A percentile compares a stretch with the other conserved stretches of the same genome.
Conservation (phyloP, 345 rosid genomes). For the Populus pruinosa region DNA sequence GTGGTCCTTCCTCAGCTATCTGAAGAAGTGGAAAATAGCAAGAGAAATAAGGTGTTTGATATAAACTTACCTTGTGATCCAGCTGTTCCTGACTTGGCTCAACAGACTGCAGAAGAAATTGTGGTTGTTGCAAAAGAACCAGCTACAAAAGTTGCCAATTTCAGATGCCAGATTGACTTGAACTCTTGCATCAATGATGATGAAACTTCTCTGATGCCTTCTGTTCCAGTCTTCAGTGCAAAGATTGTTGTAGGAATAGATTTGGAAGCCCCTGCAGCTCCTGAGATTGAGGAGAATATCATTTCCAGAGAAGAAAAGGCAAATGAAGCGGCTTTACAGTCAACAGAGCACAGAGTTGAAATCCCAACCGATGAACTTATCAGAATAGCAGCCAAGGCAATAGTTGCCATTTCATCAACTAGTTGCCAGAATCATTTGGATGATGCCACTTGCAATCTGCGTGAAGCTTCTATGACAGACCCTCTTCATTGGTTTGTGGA, state of each 20-base stretch:
- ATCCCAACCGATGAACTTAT: slow-evolving; percentile 38
- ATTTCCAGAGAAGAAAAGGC: slow-evolving; percentile 34
- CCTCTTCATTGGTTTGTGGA: slow-evolving; percentile 80
- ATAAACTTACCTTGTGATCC: slow-evolving; percentile 80
- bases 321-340: slow-evolving; percentile 25
- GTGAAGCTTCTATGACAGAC: slow-evolving; percentile 37
- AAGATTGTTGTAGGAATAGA: slow-evolving; percentile 50
- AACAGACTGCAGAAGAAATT: slow-evolving; percentile 34
- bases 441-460: slow-evolving; percentile 28
- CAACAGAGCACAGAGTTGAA: slow-evolving; percentile 29
- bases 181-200: slow-evolving; percentile 61
- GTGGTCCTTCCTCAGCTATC: slow-evolving; percentile 30
- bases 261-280: slow-evolving; percentile 69
- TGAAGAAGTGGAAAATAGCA: slow-evolving; percentile 35
- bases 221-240: slow-evolving; percentile 27
- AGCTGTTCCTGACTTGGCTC: slow-evolving; percentile 39
- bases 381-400: slow-evolving; percentile 68
- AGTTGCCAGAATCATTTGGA: slow-evolving; percentile 21
- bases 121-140: slow-evolving; percentile 34
- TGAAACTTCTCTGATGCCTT: slow-evolving; percentile 45
- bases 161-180: slow-evolving; percentile 63
- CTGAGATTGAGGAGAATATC: slow-evolving; percentile 49
- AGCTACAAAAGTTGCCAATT: slow-evolving; percentile 30
- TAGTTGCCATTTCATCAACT: slow-evolving; percentile 64
- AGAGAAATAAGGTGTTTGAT: slow-evolving; percentile 49